Conservation (phyloP, 352 stramenopile genomes). For the Aphanomyces invadans region DNA sequence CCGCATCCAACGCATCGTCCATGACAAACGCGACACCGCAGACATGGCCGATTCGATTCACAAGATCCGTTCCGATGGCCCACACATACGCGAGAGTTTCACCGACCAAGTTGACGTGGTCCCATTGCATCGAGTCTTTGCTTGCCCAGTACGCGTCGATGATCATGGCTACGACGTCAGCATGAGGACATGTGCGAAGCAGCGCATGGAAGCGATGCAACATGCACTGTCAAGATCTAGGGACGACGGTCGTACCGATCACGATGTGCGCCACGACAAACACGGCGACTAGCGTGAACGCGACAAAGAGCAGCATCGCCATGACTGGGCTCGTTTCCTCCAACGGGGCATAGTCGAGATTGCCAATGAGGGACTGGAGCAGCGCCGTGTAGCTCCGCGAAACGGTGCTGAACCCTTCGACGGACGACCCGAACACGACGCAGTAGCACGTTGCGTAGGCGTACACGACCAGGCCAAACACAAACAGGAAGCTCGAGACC, state of each 20-base stretch:
- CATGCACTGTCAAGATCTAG: neutral
- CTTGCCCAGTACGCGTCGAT: constrained; percentile 13
- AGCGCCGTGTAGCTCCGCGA: constrained; percentile 32
- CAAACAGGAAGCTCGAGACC: constrained; percentile 34
- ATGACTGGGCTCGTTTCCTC: neutral
- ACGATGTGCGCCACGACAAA: constrained; percentile 38
- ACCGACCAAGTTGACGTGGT: constrained; percentile 1
- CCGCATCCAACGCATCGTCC: neutral
- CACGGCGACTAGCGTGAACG: constrained; percentile 40
- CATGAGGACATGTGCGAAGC: neutral
- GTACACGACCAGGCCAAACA: constrained; percentile 33
- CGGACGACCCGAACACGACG: constrained; percentile 33
- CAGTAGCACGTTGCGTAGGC: constrained; percentile 44
- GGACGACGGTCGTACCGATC: constrained; percentile 20
- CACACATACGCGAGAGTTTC: constrained; percentile 8
- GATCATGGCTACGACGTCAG: constrained; percentile 16
- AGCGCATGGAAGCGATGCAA: neutral
- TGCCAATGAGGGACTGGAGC: constrained; percentile 33
- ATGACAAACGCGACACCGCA: neutral
- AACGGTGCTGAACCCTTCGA: constrained; percentile 34
- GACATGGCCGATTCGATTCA: neutral
- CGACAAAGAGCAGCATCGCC: constrained; percentile 32
- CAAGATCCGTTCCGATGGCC: neutral
- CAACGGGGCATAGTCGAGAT: constrained; percentile 26
- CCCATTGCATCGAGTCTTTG: constrained; percentile 12